Conservation (phyloP, 192 early-diverging fungal genomes). For the Rhizoclosmatium globosum region DNA sequence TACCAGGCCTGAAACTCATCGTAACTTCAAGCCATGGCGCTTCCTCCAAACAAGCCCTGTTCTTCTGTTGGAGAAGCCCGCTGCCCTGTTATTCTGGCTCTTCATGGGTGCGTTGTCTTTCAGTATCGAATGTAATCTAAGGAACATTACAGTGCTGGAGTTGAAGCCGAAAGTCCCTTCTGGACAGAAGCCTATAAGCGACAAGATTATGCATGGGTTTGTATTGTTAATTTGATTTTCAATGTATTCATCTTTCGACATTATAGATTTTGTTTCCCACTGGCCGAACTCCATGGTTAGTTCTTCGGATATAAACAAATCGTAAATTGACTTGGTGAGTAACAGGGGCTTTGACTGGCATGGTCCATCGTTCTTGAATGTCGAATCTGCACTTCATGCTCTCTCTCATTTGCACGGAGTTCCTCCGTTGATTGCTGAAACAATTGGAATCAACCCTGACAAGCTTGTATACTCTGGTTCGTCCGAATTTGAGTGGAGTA, state of each 20-base stretch:
- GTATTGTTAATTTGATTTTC: slow-evolving; percentile 19
- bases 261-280: slow-evolving; percentile 71
- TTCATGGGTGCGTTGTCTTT: slow-evolving; percentile 64
- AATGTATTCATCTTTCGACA: slow-evolving; percentile 4
- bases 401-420: slow-evolving; percentile 63
- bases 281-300: slow-evolving; percentile 74
- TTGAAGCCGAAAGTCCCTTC: slow-evolving; percentile 63
- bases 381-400: slow-evolving; percentile 61
- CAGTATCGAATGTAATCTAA: background rate
- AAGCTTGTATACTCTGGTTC: slow-evolving; percentile 65
- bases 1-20: background rate
- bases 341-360: slow-evolving; percentile 83
- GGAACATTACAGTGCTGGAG: slow-evolving; percentile 60
- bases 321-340: background rate
- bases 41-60: slow-evolving; percentile 51
- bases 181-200: slow-evolving; percentile 66
- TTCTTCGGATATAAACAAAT: background rate
- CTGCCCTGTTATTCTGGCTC: slow-evolving; percentile 70
- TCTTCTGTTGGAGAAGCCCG: slow-evolving; percentile 29
- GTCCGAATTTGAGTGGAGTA: background rate
- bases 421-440: slow-evolving; percentile 40
- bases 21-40: slow-evolving; percentile 44
- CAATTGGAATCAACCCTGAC: slow-evolving; percentile 49
- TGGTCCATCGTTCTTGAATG: slow-evolving; percentile 71
- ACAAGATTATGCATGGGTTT: slow-evolving; percentile 74